Percentiles rank a stretch among this genome's conserved stretches.
phyloP scores from a whole-genome alignment of 352 stramenopile genomes.

The Globisporangium mamillatum region DNA sequence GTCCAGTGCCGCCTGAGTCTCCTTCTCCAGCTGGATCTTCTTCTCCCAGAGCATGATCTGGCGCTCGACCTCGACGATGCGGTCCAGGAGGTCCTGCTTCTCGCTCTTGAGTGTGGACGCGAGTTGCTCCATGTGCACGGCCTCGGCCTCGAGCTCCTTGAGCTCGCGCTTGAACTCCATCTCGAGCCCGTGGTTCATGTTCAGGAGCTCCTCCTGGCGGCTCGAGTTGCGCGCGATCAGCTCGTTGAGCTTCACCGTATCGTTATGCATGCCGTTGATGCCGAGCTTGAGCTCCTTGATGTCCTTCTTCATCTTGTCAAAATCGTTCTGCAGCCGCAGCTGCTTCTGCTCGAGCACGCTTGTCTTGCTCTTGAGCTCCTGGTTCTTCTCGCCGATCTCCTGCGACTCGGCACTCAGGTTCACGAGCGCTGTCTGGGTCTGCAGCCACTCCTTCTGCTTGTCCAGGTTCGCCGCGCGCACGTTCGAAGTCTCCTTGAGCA shows the following conservation, averaged over 20 bases:
- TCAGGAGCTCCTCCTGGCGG: conserved; percentile 74
- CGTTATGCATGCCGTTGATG: conserved; percentile 86
- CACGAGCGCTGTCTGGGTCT: conserved; percentile 89
- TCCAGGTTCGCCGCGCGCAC: conserved; percentile 64
- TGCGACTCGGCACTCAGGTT: conserved; percentile 86
- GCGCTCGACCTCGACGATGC: conserved; percentile 90
- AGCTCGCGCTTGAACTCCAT: conserved; percentile 91
- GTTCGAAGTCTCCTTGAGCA: conserved; percentile 85
- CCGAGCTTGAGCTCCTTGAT: conserved; percentile 74
- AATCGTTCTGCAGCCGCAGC: conserved; percentile 81
- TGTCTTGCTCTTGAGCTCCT: conserved; percentile 88
- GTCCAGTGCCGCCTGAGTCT: conserved; percentile 93
- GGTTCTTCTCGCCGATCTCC: conserved; percentile 83
- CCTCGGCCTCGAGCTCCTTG: conserved; percentile 86
- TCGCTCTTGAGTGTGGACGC: conserved; percentile 71
- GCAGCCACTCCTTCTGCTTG: conserved; percentile 90
- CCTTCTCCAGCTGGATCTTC: conserved; percentile 96
- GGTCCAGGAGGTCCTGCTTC: conserved; percentile 86
- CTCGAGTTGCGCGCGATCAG: conserved; percentile 88
- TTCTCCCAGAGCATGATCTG: conserved; percentile 95
- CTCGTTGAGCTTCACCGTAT: conserved; percentile 92
- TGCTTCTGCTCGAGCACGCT: conserved; percentile 91
- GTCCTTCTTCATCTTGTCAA: conserved; percentile 76
- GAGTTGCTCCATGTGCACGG: conserved; percentile 69
- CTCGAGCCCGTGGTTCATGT: conserved; percentile 88